Conservation (phyloP, 225 moss, liverwort and hornwort genomes). For the Pseudoscleropodium purum region DNA sequence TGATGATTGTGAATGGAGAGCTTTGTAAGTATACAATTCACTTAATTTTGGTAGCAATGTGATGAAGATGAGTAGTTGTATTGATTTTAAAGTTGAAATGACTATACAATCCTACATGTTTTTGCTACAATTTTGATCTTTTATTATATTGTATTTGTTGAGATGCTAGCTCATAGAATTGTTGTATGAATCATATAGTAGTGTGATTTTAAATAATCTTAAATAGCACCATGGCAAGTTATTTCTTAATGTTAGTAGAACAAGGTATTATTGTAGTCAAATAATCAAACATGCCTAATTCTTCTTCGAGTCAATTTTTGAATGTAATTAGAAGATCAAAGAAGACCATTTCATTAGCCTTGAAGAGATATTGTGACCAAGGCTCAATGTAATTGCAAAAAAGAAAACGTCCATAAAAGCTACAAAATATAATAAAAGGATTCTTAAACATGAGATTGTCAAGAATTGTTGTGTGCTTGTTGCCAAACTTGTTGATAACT, state of each 20-base stretch:
- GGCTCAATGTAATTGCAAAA: not conserved
- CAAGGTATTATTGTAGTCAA: not conserved
- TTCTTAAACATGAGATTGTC: not conserved
- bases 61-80: not conserved
- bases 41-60: not conserved
- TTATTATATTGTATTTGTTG: not conserved
- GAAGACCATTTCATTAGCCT: not conserved
- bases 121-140: not conserved
- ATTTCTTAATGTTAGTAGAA: not conserved
- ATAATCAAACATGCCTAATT: too few species aligned
- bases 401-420: rapidly evolving
- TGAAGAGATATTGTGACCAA: not conserved
- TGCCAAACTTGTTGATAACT: not conserved
- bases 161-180: not conserved
- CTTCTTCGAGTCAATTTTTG: not conserved
- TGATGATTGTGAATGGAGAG: too few species aligned
- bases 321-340: not conserved
- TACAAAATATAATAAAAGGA: not conserved
- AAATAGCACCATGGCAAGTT: not conserved
- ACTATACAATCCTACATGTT: not conserved
- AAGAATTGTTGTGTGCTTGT: not conserved
- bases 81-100: not conserved
- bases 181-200: not conserved
- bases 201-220: not conserved
- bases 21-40: not conserved